phyloP scores from a whole-genome alignment of 768 basidiomycete species.

The Serendipita sp. region DNA sequence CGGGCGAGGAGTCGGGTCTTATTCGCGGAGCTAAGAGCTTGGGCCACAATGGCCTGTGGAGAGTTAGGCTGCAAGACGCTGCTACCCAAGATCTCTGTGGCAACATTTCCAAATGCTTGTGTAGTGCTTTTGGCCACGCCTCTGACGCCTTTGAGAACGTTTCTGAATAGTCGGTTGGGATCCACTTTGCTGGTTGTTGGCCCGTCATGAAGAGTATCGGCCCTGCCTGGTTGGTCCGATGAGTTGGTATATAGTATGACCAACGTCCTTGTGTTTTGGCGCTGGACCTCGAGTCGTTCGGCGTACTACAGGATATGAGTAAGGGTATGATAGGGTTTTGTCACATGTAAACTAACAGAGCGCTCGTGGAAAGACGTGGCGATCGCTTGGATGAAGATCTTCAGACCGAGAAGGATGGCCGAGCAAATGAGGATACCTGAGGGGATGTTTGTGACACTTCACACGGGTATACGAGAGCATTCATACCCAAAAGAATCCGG shows the following conservation, averaged over 20 bases:
- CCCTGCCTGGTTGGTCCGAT: constrained; percentile 48
- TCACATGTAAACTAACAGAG: constrained; percentile 20
- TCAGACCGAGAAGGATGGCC: constrained; percentile 59
- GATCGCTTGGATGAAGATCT: constrained; percentile 76
- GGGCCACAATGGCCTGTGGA: constrained; percentile 62
- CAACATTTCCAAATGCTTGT: constrained; percentile 49
- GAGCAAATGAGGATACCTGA: constrained; percentile 55
- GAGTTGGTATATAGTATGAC: constrained; percentile 68
- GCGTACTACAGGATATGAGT: constrained; percentile 13
- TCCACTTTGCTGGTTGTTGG: constrained; percentile 23
- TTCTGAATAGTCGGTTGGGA: constrained; percentile 49
- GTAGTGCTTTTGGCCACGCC: constrained; percentile 67
- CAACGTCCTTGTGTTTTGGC: constrained; percentile 54
- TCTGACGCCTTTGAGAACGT: constrained; percentile 51
- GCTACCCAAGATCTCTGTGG: constrained; percentile 41
- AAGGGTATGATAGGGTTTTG: neutral
- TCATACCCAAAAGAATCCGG: constrained; percentile 10
- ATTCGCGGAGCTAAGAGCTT: constrained; percentile 61
- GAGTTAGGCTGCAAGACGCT: constrained; percentile 82
- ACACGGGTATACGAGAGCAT: constrained; percentile 32
- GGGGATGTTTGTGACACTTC: constrained; percentile 26
- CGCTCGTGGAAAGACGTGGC: constrained; percentile 67
- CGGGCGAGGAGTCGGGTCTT: constrained; percentile 69
- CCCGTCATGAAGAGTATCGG: constrained; percentile 38
- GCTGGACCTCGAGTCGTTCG: constrained; percentile 74